phyloP scores from a whole-genome alignment of 805 yeast species.

The Cyberlindnera euphorbiiphila region DNA sequence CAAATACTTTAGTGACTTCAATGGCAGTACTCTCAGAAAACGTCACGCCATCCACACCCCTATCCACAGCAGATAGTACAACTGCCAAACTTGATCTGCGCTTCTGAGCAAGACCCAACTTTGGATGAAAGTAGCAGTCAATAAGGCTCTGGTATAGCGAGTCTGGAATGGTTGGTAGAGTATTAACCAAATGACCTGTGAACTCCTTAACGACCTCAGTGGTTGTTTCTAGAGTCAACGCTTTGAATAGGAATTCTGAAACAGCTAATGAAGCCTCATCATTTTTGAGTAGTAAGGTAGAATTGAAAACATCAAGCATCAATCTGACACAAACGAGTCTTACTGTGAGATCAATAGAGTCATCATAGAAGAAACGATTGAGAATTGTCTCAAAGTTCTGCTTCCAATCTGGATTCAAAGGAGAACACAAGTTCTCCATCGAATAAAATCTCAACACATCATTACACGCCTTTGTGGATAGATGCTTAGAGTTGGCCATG shows the following conservation, averaged over 20 bases:
- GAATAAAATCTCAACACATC: slow-evolving; percentile 46
- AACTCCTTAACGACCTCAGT: slow-evolving; percentile 31
- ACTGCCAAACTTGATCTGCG: slow-evolving; percentile 30
- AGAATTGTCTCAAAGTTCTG: slow-evolving; percentile 42
- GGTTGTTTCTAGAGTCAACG: slow-evolving; percentile 18
- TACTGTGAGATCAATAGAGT: slow-evolving; percentile 22
- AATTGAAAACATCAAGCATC: slow-evolving; percentile 25
- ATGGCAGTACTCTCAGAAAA: slow-evolving; percentile 18
- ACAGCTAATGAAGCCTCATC: slow-evolving; percentile 16
- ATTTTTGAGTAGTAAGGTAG: slow-evolving; percentile 17
- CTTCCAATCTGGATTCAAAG: slow-evolving; percentile 49
- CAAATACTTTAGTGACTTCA: slow-evolving; percentile 23
- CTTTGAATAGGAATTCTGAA: slow-evolving; percentile 17
- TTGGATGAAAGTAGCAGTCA: slow-evolving; percentile 25
- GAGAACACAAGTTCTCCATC: slow-evolving; percentile 49
- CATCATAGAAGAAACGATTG: slow-evolving; percentile 38
- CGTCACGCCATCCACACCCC: slow-evolving; percentile 2
- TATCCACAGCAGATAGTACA: slow-evolving; percentile 12
- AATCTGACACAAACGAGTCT: slow-evolving; percentile 32
- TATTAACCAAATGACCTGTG: slow-evolving; percentile 28
- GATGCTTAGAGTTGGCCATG: slow-evolving; percentile 32
- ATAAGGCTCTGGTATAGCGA: slow-evolving; percentile 21
- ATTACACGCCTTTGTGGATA: slow-evolving; percentile 36
- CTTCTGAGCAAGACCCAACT: slow-evolving; percentile 10
- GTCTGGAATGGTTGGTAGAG: slow-evolving; percentile 13